These are phyloP conservation scores for Mimosa pudica DNA, from an alignment of 306 rosid species.

Conservation along the genomic window DNA sequence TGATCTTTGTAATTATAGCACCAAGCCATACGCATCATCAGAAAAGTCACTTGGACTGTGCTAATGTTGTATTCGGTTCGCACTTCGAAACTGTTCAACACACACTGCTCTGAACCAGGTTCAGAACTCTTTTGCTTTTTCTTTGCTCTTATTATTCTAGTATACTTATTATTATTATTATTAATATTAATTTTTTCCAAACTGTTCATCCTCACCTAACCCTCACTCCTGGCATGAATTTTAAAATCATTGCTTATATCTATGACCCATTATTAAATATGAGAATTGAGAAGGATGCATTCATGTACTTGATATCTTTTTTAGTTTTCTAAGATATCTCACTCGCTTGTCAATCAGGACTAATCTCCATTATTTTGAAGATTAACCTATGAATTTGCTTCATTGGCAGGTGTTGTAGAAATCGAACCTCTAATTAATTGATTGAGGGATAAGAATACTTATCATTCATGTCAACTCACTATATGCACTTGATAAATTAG, in stretches of 20 bases:
- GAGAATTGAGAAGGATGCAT: neutral
- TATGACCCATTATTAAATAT: neutral
- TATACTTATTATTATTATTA: no score
- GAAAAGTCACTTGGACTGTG: neutral
- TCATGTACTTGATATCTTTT: neutral
- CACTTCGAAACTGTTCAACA: constrained; percentile 27
- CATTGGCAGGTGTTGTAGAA: no score
- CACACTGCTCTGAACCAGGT: constrained; percentile 15
- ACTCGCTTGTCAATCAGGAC: no score
- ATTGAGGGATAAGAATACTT: no score
- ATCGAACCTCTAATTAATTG: no score
- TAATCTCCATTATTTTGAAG: no score
- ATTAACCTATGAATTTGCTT: no score
- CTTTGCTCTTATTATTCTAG: neutral
- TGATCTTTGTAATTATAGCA: neutral
- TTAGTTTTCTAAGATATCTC: no score
- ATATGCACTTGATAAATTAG: neutral
- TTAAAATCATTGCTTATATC: neutral
- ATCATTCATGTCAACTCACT: no score
- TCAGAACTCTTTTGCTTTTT: constrained; percentile 13
- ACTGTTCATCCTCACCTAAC: neutral
- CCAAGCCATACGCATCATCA: neutral
- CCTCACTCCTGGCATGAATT: neutral
- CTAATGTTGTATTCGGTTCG: constrained; percentile 17
- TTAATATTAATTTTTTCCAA: neutral